Percentiles rank a stretch among this genome's conserved stretches.
Evolutionary conservation across 176 grass and related monocot genomes (phyloP).

Genomic region (Cenchrus purpureus): DNA sequence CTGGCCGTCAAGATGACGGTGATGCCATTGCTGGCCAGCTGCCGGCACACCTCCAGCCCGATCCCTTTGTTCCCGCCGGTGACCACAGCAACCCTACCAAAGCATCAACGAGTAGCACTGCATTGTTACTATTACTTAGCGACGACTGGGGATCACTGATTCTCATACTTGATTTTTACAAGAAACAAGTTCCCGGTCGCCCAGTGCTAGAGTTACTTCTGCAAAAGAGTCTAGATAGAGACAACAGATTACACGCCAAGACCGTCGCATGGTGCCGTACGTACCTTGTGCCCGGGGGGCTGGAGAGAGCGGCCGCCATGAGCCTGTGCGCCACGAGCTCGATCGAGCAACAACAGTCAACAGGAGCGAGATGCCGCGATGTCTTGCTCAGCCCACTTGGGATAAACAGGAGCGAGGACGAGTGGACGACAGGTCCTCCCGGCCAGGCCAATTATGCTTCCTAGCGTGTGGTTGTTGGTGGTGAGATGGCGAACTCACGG

Average conservation of each 20-base stretch:
- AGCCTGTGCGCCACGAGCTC: not conserved
- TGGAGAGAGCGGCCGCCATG: constrained; percentile 30
- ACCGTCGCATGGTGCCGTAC: not conserved
- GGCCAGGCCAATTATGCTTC: not conserved
- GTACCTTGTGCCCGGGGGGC: constrained; percentile 6
- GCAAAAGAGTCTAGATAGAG: not conserved
- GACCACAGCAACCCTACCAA: constrained; percentile 58
- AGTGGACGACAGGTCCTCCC: not conserved
- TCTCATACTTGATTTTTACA: not conserved
- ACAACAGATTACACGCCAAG: not conserved
- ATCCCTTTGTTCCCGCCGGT: constrained; percentile 69
- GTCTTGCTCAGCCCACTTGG: not conserved
- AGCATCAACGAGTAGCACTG: not conserved
- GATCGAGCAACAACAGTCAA: not conserved
- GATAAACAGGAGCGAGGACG: not conserved
- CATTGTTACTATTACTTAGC: not conserved
- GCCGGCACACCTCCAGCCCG: constrained; percentile 64
- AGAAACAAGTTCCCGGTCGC: not conserved
- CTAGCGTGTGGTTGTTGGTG: not conserved
- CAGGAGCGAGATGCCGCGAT: not conserved
- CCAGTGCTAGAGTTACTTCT: not conserved
- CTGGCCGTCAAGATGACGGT: constrained; percentile 58
- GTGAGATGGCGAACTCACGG: not conserved
- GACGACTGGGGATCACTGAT: not conserved
- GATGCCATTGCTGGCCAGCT: constrained; percentile 44